Evolutionary conservation across 164 flowering plant genomes (phyloP).

Genomic region (Euptelea pleiosperma): DNA sequence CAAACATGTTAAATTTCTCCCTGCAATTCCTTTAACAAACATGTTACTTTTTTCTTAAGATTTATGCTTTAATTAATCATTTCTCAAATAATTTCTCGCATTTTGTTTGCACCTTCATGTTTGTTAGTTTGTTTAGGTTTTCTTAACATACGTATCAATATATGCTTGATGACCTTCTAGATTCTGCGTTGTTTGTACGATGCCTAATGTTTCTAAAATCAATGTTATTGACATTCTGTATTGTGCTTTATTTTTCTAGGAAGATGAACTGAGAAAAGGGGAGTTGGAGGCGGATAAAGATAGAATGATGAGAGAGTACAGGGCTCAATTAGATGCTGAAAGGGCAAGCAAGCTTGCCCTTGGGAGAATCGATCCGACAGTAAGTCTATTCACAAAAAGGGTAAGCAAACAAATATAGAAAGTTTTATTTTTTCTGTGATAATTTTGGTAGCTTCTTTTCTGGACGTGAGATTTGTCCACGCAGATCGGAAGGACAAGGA

Average conservation of each 20-base stretch:
- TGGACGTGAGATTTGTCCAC: conserved; percentile 18
- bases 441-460: conserved; percentile 7
- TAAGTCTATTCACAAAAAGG: conserved; percentile 61
- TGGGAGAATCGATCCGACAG: conserved; percentile 75
- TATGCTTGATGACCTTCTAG: too few species aligned
- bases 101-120: neutral
- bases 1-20: too few species aligned
- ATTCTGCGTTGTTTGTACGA: neutral
- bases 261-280: conserved; percentile 83
- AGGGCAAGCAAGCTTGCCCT: conserved; percentile 85
- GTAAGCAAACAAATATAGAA: conserved; percentile 27
- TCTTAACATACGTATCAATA: too few species aligned
- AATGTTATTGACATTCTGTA: neutral
- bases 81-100: neutral
- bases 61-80: neutral
- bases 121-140: neutral
- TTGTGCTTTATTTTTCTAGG: conserved; percentile 40
- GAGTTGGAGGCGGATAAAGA: conserved; percentile 92
- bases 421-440: neutral
- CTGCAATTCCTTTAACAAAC: too few species aligned
- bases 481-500: conserved; percentile 79
- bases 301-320: conserved; percentile 91
- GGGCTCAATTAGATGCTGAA: conserved; percentile 97
- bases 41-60: too few species aligned
- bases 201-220: neutral